phyloP scores from a whole-genome alignment of 495 filamentous ascomycete genomes.

The Hyphodiscus hymeniophilus region DNA sequence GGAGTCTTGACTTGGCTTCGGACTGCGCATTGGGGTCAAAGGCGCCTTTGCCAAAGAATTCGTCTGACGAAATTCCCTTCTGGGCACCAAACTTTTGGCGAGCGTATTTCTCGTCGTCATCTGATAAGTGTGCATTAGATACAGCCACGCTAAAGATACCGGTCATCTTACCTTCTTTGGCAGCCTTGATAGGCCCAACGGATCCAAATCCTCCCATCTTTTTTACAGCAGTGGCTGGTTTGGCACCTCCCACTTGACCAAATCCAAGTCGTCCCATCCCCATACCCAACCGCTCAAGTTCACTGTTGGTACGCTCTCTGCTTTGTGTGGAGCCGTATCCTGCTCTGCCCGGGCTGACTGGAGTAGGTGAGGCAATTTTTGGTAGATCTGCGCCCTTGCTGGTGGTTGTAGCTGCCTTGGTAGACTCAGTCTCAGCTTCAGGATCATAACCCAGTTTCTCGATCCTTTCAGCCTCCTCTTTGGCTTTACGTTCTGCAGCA shows the following conservation, averaged over 20 bases:
- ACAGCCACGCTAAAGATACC: not conserved
- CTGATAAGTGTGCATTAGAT: conserved; percentile 33
- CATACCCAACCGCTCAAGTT: conserved; percentile 88
- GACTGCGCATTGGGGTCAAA: conserved; percentile 74
- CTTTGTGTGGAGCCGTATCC: conserved; percentile 51
- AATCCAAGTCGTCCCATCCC: conserved; percentile 83
- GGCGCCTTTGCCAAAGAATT: conserved; percentile 87
- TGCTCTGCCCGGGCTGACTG: conserved; percentile 54
- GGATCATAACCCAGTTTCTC: conserved; percentile 98
- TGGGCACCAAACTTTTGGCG: conserved; percentile 80
- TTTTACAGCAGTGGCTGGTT: conserved; percentile 47
- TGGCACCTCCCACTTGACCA: conserved; percentile 68
- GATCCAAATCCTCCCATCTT: conserved; percentile 86
- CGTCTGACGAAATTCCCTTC: conserved; percentile 95
- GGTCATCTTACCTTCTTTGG: conserved; percentile 54
- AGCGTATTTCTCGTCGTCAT: conserved; percentile 65
- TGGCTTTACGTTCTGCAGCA: conserved; percentile 91
- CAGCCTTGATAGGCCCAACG: conserved; percentile 58
- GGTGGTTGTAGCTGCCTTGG: conserved; percentile 40
- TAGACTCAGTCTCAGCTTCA: conserved; percentile 67
- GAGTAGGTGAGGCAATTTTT: conserved; percentile 62
- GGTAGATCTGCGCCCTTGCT: conserved; percentile 38
- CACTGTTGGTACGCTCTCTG: conserved; percentile 51
- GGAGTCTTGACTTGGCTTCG: conserved; percentile 79
- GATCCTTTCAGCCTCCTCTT: conserved; percentile 94